Conservation (phyloP, 805 yeast species). For the Kodamaea neixiangensis region DNA sequence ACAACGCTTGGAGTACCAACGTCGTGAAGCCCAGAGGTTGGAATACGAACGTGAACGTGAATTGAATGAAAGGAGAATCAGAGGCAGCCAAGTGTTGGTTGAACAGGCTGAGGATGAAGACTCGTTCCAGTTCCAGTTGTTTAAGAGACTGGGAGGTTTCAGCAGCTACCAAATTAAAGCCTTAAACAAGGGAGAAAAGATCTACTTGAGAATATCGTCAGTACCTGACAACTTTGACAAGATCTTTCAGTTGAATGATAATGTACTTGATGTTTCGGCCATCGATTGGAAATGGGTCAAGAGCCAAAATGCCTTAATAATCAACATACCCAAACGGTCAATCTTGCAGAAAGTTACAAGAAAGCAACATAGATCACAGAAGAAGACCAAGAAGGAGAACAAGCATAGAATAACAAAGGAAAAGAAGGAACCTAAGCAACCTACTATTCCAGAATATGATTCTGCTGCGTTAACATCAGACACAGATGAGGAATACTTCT, state of each 20-base stretch:
- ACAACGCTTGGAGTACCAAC: neutral
- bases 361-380: neutral
- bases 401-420: neutral
- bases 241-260: conserved; percentile 18
- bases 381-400: conserved; percentile 6
- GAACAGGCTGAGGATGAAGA: conserved; percentile 20
- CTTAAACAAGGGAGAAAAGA: conserved; percentile 15
- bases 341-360: neutral
- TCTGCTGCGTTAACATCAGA: neutral
- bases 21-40: neutral
- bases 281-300: conserved; percentile 20
- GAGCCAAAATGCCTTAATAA: conserved; percentile 19
- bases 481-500: neutral
- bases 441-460: neutral
- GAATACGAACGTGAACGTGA: neutral
- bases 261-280: conserved; percentile 15
- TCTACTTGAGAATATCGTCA: conserved; percentile 21
- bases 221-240: conserved; percentile 19
- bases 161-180: conserved; percentile 22
- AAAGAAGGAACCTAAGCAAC: neutral
- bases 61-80: neutral
- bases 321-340: conserved; percentile 20
- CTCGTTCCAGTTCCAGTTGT: conserved; percentile 20
- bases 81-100: conserved; percentile 7
- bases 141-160: conserved; percentile 21